Evolutionary conservation across 1,284 basidiomycete genomes (phyloP).

Genomic region (Boletus semigastroideus): DNA sequence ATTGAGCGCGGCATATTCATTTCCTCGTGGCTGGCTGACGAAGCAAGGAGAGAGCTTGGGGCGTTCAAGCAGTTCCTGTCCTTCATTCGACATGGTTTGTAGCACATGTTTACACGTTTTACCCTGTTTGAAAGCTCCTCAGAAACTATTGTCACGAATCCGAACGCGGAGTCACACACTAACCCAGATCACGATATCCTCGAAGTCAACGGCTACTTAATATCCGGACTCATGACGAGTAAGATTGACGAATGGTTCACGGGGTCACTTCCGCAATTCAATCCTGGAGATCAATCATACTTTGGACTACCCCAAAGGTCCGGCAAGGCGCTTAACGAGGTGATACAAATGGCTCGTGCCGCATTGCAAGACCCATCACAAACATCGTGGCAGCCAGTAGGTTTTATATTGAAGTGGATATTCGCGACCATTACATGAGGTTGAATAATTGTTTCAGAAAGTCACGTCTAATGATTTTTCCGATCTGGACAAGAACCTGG

Average conservation of each 20-base stretch:
- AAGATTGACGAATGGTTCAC: constrained; percentile 77
- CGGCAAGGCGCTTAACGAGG: constrained; percentile 39
- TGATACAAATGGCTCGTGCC: constrained; percentile 47
- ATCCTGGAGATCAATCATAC: constrained; percentile 53
- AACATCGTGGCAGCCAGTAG: constrained; percentile 45
- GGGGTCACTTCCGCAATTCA: constrained; percentile 59
- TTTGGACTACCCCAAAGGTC: constrained; percentile 35
- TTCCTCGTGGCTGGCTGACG: constrained; percentile 64
- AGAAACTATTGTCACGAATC: constrained; percentile 43
- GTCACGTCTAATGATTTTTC: constrained; percentile 49
- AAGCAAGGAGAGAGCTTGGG: constrained; percentile 62
- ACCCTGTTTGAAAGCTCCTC: constrained; percentile 19
- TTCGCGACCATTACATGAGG: constrained; percentile 24
- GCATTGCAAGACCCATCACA: constrained; percentile 45
- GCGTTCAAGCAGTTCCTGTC: constrained; percentile 75
- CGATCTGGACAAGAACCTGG: constrained; percentile 67
- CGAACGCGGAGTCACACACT: constrained; percentile 44
- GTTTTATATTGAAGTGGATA: constrained; percentile 30
- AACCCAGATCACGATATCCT: constrained; percentile 69
- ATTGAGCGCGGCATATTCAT: constrained; percentile 58
- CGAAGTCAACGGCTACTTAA: constrained; percentile 78
- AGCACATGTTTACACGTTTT: constrained; percentile 17
- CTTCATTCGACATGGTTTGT: constrained; percentile 74
- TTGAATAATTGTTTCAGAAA: constrained; percentile 41
- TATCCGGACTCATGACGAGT: constrained; percentile 65